Percentiles rank a stretch among this genome's conserved stretches.
phyloP scores from a whole-genome alignment of 106 monocot species.

The Cymbidium sinense region DNA sequence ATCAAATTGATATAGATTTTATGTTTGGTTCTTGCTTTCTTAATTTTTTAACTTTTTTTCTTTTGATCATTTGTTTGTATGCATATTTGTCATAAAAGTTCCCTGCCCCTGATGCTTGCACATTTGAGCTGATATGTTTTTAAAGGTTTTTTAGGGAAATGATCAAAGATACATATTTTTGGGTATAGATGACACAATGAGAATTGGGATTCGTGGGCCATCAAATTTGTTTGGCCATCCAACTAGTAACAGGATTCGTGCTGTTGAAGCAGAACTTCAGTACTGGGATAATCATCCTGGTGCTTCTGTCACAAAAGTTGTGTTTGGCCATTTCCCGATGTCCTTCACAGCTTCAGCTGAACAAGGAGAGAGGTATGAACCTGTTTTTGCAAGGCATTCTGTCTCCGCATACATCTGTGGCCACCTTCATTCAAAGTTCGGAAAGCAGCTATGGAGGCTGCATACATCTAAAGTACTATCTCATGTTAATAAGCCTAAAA shows the following conservation, averaged over 20 bases:
- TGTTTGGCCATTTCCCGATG: slow-evolving; percentile 82
- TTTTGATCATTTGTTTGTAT: neutral
- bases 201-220: slow-evolving; percentile 66
- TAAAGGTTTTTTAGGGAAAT: slow-evolving; percentile 65
- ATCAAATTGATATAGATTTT: no score
- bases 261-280: slow-evolving; percentile 49
- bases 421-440: slow-evolving; percentile 73
- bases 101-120: neutral
- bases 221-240: slow-evolving; percentile 94
- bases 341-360: slow-evolving; percentile 73
- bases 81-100: neutral
- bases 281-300: slow-evolving; percentile 25
- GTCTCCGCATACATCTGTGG: slow-evolving; percentile 80
- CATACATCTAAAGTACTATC: slow-evolving; percentile 18
- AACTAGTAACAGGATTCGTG: slow-evolving; percentile 35
- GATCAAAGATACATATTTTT: slow-evolving; percentile 52
- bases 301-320: slow-evolving; percentile 39
- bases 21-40: no score
- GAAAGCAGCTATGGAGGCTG: slow-evolving; percentile 54
- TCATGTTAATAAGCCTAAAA: neutral
- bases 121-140: slow-evolving; percentile 27
- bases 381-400: slow-evolving; percentile 45
- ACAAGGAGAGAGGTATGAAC: slow-evolving; percentile 53
- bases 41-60: neutral
- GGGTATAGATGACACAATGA: slow-evolving; percentile 81